Evolutionary conservation across 2,329 filamentous ascomycete genomes (phyloP).

Genomic region (Macroventuria anomochaeta): DNA sequence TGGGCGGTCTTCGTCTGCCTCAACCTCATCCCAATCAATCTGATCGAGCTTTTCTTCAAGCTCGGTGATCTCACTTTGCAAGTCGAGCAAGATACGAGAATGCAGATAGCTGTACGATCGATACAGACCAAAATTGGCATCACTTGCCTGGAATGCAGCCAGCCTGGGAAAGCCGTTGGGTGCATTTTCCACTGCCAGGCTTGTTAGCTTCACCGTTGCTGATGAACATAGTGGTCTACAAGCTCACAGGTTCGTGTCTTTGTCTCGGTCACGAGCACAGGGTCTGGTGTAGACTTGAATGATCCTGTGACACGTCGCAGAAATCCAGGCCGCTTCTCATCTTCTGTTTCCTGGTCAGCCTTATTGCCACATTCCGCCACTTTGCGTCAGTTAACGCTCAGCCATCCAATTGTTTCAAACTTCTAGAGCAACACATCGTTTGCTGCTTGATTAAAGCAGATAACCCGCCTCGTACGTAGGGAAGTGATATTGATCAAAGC

Average conservation of each 20-base stretch:
- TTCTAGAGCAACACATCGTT: too few species aligned
- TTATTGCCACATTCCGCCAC: too few species aligned
- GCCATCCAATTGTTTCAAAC: too few species aligned
- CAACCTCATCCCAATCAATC: slow-evolving; percentile 41
- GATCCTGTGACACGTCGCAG: slow-evolving; percentile 38
- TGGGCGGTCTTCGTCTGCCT: too few species aligned
- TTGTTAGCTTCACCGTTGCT: neutral
- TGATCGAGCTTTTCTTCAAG: slow-evolving; percentile 50
- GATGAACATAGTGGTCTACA: neutral
- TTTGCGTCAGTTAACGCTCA: too few species aligned
- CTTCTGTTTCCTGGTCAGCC: slow-evolving; percentile 26
- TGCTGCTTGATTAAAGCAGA: too few species aligned
- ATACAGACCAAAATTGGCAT: slow-evolving; percentile 51
- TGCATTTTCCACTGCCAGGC: slow-evolving; percentile 43
- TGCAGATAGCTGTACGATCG: slow-evolving; percentile 51
- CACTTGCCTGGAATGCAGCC: slow-evolving; percentile 50
- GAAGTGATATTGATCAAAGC: too few species aligned
- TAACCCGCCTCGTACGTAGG: too few species aligned
- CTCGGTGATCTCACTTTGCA: slow-evolving; percentile 48
- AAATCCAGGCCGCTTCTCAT: slow-evolving; percentile 32
- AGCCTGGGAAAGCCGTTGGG: slow-evolving; percentile 50
- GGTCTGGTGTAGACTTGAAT: slow-evolving; percentile 41
- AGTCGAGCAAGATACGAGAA: slow-evolving; percentile 46
- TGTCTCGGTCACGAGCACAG: slow-evolving; percentile 39
- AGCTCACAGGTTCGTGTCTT: slow-evolving; percentile 43